phyloP scores from a whole-genome alignment of 2,329 filamentous ascomycete genomes.

The Zymoseptoria crescenta region DNA sequence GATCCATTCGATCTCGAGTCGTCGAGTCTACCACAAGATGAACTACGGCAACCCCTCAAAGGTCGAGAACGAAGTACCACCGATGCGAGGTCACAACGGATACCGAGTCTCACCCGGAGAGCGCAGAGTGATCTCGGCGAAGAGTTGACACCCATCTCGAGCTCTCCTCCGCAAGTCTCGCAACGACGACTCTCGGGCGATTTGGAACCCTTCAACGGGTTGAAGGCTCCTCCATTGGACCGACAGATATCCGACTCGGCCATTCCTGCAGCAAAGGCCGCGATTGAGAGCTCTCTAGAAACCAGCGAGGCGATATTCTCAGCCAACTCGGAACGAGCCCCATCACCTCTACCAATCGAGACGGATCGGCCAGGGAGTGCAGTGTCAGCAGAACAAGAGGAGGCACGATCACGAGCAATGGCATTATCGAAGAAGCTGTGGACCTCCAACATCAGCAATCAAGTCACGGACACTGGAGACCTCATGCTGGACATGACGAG shows the following conservation, averaged over 20 bases:
- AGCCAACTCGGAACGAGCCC: conserved; percentile 10
- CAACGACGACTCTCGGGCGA: conserved; percentile 9
- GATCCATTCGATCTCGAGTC: conserved; percentile 60
- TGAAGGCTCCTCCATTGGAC: conserved; percentile 27
- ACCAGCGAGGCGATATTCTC: conserved; percentile 18
- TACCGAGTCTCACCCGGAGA: conserved; percentile 33
- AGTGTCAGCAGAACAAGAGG: conserved; percentile 60
- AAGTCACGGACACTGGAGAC: conserved; percentile 87
- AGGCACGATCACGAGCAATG: conserved; percentile 76
- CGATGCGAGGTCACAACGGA: conserved; percentile 26
- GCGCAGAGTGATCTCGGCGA: neutral
- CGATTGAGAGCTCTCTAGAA: conserved; percentile 29
- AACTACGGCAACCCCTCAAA: neutral
- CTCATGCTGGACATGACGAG: conserved; percentile 97
- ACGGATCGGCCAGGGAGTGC: conserved; percentile 61
- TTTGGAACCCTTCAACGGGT: neutral
- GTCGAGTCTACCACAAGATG: conserved; percentile 7
- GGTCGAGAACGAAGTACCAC: conserved; percentile 1
- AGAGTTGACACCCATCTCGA: neutral
- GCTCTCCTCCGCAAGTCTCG: conserved; percentile 4
- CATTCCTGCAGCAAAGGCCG: conserved; percentile 38
- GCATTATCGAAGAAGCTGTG: conserved; percentile 80
- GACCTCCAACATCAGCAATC: conserved; percentile 82
- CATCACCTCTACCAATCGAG: conserved; percentile 16
- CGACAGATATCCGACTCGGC: conserved; percentile 49